These are phyloP conservation scores for Plasmopara viticola DNA, from an alignment of 352 stramenopile species.

Conservation along the genomic window DNA sequence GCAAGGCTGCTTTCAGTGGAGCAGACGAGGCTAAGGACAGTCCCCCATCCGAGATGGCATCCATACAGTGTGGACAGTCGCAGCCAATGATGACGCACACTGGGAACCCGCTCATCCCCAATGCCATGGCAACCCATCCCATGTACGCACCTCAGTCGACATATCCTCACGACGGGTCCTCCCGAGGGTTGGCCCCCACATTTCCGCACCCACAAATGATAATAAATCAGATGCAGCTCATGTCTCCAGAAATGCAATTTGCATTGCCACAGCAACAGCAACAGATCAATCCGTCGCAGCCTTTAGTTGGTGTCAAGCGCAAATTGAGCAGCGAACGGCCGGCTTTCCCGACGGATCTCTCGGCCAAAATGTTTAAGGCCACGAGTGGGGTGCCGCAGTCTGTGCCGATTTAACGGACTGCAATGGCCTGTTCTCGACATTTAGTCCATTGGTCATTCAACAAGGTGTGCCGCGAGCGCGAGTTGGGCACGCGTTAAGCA, in stretches of 20 bases:
- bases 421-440: background rate
- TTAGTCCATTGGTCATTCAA: constrained; percentile 12
- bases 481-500: constrained; percentile 14
- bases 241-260: constrained; percentile 32
- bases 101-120: constrained; percentile 25
- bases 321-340: constrained; percentile 42
- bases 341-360: constrained; percentile 27
- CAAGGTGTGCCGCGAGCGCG: constrained; percentile 18
- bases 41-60: constrained; percentile 26
- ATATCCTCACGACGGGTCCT: constrained; percentile 29
- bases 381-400: constrained; percentile 31
- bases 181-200: constrained; percentile 35
- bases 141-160: constrained; percentile 19
- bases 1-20: constrained; percentile 61
- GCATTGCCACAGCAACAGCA: constrained; percentile 28
- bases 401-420: constrained; percentile 25
- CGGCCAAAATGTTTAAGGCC: constrained; percentile 37
- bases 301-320: constrained; percentile 36
- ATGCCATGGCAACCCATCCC: constrained; percentile 21
- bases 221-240: constrained; percentile 40
- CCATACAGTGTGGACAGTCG: constrained; percentile 16
- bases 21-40: constrained; percentile 13
- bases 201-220: constrained; percentile 51
- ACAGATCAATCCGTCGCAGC: constrained; percentile 4
- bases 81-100: constrained; percentile 31